Evolutionary conservation across 148 eudicot species (phyloP), one percentile per base, ranked within the genome.

Genomic region (Nyssa sinensis): DNA sequence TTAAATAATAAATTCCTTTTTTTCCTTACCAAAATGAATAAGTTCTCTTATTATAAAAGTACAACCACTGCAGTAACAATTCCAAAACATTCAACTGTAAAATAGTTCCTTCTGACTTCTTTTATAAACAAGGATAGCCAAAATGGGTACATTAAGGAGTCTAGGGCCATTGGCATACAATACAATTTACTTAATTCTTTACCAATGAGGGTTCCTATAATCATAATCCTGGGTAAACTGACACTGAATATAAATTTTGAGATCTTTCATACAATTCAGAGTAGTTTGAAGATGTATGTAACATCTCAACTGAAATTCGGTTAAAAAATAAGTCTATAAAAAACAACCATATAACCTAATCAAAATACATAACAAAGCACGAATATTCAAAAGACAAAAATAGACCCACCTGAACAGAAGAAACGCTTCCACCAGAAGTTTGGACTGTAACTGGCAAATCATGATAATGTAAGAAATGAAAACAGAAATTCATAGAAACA

Each of bases 381-480:
- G n/a, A n/a, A n/a, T n/a, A n/a, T n/a, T n/a, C n/a, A n/a, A n/a
- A n/a, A 44, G 51, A 11, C 17, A 1, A 1, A 44, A 44, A 44
- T 44, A 66, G 74, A 86, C 88, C 31, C 75, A 94, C 98, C 92
- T 85, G 86, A 37, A 39, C 55, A 37, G 70, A 34, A 55, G 96
- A 74, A 55, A 74, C 71, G 81, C 71, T 80, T 78, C 91, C 96
- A 69, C 80, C 82, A 33, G 96, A 85, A 58, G 91, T 72, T 76
- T 81, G 93, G 37, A 68, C 88, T 19, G 81, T 66, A 81, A 31
- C 93, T 86, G 90, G 47, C 31, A 76, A 35, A 79, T 21, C 8
- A 80, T 51, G 3, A 74, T 71, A 74, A 58, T 21, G 28, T 25
- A 11, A 74, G 44, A 35, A 53, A n/a, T 13, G 5, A 41, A 44